A percentile compares a stretch with the other conserved stretches of the same genome.
These are phyloP conservation scores for Amoeboaphelidium protococcarum DNA, from an alignment of 371 early-diverging fungal species.

Conservation along the genomic window DNA sequence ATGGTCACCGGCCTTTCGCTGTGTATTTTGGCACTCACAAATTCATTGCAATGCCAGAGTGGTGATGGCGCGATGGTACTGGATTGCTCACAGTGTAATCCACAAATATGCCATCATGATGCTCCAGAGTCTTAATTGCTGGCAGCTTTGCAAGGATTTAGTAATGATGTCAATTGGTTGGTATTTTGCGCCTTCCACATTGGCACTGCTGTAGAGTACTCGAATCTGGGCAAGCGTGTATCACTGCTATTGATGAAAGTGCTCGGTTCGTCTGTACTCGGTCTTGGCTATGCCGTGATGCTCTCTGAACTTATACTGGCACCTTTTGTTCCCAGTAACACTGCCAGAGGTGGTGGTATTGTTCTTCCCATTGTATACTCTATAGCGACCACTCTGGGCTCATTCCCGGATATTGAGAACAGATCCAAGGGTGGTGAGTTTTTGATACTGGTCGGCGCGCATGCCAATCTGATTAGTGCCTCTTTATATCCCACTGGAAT, in stretches of 20 bases:
- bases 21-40: conserved; percentile 19
- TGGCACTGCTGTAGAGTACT: conserved; percentile 25
- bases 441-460: conserved; percentile 21
- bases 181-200: conserved; percentile 41
- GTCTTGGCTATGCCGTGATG: conserved; percentile 28
- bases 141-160: conserved; percentile 24
- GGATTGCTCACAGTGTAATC: conserved; percentile 21
- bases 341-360: conserved; percentile 44
- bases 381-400: conserved; percentile 21
- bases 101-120: conserved; percentile 17
- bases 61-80: conserved; percentile 18
- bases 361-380: conserved; percentile 34
- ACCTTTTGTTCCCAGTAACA: conserved; percentile 40
- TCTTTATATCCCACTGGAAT: conserved; percentile 36
- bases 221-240: conserved; percentile 25
- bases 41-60: conserved; percentile 27
- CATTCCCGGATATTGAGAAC: conserved; percentile 8
- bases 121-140: conserved; percentile 24
- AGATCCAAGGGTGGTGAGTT: conserved; percentile 18
- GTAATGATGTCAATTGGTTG: conserved; percentile 31
- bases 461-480: conserved; percentile 31
- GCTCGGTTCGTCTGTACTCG: conserved; percentile 24
- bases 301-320: conserved; percentile 27
- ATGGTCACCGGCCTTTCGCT: conserved; percentile 22
- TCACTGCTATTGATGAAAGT: conserved; percentile 20